Percentiles rank a stretch among this genome's conserved stretches.
Conservation (phyloP, 2,329 filamentous ascomycete genomes). For the Alternaria brassicae region DNA sequence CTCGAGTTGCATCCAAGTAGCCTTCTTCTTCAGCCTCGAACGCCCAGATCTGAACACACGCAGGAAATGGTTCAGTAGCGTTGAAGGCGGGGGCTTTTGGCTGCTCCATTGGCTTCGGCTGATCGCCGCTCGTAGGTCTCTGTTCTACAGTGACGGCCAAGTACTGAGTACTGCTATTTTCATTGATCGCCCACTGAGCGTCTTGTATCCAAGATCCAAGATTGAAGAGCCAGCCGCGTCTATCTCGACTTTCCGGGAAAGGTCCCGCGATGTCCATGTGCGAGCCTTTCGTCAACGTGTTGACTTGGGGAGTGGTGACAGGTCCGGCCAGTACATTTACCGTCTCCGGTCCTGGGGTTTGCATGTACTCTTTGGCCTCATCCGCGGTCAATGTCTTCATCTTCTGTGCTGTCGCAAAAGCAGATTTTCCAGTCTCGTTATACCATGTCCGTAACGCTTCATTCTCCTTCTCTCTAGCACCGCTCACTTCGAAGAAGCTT, state of each 20-base stretch:
- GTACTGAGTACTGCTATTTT: slow-evolving; percentile 60
- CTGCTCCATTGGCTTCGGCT: slow-evolving; percentile 42
- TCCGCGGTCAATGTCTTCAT: slow-evolving; percentile 44
- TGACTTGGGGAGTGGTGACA: slow-evolving; percentile 53
- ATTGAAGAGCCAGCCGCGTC: slow-evolving; percentile 63
- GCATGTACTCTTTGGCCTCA: slow-evolving; percentile 55
- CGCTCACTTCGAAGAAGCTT: slow-evolving; percentile 54
- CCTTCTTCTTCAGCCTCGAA: slow-evolving; percentile 54
- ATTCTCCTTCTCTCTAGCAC: slow-evolving; percentile 54
- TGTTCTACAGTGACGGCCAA: slow-evolving; percentile 58
- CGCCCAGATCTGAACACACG: slow-evolving; percentile 66
- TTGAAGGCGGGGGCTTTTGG: slow-evolving; percentile 58
- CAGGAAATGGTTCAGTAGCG: slow-evolving; percentile 57
- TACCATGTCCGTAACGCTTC: slow-evolving; percentile 63
- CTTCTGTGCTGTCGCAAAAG: slow-evolving; percentile 55
- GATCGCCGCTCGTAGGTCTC: slow-evolving; percentile 16
- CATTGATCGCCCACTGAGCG: slow-evolving; percentile 54
- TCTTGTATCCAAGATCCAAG: slow-evolving; percentile 62
- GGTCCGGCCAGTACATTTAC: slow-evolving; percentile 61
- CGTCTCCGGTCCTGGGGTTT: slow-evolving; percentile 36
- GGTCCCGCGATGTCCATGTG: slow-evolving; percentile 55
- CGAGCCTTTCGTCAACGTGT: slow-evolving; percentile 52
- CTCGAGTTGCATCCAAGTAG: slow-evolving; percentile 52
- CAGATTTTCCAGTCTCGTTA: slow-evolving; percentile 50
- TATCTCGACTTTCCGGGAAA: slow-evolving; percentile 35